Conservation (phyloP, 2,329 filamentous ascomycete genomes). For the Metarhizium brunneum region DNA sequence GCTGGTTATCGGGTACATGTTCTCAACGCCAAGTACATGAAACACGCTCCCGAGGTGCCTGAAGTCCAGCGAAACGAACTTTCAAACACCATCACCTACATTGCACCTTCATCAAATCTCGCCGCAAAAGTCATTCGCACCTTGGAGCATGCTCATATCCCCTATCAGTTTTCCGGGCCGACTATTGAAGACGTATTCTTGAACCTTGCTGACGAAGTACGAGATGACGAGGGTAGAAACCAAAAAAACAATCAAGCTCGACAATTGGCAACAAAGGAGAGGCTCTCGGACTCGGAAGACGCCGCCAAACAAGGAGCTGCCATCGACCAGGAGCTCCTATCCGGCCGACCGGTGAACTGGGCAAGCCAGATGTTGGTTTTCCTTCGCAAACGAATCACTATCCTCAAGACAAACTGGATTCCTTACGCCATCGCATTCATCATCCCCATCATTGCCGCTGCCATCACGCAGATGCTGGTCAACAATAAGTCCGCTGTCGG, state of each 20-base stretch:
- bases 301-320: conserved; percentile 1
- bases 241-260: conserved; percentile 5
- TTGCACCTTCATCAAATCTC: conserved; percentile 57
- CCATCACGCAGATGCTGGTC: conserved; percentile 69
- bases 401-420: conserved; percentile 69
- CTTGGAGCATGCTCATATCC: conserved; percentile 54
- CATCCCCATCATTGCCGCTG: conserved; percentile 71
- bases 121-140: conserved; percentile 62
- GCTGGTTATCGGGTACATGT: conserved; percentile 79
- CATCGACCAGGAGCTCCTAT: conserved; percentile 23
- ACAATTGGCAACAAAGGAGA: conserved; percentile 8
- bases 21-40: conserved; percentile 33
- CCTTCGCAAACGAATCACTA: conserved; percentile 67
- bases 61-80: conserved; percentile 48
- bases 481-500: conserved; percentile 28
- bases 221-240: conserved; percentile 35
- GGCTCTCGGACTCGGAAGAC: conserved; percentile 17
- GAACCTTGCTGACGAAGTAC: conserved; percentile 72
- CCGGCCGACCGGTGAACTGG: conserved; percentile 33
- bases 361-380: conserved; percentile 58
- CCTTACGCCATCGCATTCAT: conserved; percentile 67
- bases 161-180: conserved; percentile 80
- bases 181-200: conserved; percentile 92
- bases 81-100: conserved; percentile 66
- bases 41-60: conserved; percentile 37